A percentile compares a stretch with the other conserved stretches of the same genome.
Evolutionary conservation across 805 yeast species (phyloP).

Genomic region (Ogataea neopini): DNA sequence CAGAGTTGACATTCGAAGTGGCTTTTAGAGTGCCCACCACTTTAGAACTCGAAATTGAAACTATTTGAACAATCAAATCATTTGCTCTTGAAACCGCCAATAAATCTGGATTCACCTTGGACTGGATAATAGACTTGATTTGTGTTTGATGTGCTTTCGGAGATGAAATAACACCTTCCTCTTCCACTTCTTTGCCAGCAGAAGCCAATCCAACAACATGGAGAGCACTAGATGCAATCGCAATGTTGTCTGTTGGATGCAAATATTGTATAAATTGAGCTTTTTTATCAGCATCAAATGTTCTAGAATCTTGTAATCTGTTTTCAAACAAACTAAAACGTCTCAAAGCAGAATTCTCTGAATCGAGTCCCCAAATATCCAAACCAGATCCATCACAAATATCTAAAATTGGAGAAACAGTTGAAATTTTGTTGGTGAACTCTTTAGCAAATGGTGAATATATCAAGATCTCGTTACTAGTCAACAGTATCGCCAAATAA

Average conservation of each 20-base stretch:
- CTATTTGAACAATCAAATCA: conserved; percentile 36
- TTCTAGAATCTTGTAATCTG: conserved; percentile 22
- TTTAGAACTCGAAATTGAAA: conserved; percentile 34
- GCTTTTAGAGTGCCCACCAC: conserved; percentile 37
- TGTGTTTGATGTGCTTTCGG: conserved; percentile 36
- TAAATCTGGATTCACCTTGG: conserved; percentile 33
- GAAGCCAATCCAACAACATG: conserved; percentile 33
- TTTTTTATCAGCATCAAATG: conserved; percentile 23
- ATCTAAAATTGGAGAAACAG: conserved; percentile 29
- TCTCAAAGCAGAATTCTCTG: conserved; percentile 27
- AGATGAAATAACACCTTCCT: conserved; percentile 35
- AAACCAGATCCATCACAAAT: conserved; percentile 29
- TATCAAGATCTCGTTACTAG: conserved; percentile 42
- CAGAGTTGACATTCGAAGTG: conserved; percentile 33
- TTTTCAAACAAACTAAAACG: conserved; percentile 27
- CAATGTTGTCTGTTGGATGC: conserved; percentile 12
- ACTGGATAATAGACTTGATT: conserved; percentile 39
- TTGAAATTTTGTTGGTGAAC: conserved; percentile 39
- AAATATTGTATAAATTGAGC: conserved; percentile 18
- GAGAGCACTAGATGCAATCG: conserved; percentile 34
- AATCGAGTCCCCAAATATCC: conserved; percentile 34
- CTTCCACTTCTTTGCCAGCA: conserved; percentile 26
- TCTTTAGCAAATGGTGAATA: conserved; percentile 46
- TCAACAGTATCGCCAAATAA: conserved; percentile 26
- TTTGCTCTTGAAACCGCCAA: conserved; percentile 36